Evolutionary conservation across 257 asterid genomes (phyloP), one percentile per base, ranked within the genome.

Genomic region (Nyctanthes arbortristis): DNA sequence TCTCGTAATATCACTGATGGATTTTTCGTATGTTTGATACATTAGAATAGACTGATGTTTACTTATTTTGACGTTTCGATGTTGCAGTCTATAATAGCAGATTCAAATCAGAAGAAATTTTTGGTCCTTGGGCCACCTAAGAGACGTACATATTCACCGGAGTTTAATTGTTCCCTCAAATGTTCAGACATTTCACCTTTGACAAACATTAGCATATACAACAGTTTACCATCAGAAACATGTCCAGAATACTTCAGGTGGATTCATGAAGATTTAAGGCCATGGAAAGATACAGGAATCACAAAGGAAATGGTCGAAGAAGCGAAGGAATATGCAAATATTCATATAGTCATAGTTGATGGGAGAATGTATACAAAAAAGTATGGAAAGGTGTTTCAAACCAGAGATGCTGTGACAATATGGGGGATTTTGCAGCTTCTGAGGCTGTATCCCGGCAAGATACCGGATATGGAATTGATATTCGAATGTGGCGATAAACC

Each of bases 351-450:
- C 49, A 70, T 86, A 39, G 45, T 86, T 45, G 65, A 78, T 29
- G 97, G 97, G 6, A 89, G 81, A 70, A 32, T 88, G 8, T 85
- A 89, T 62, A 71, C 77, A n/a, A 79, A 79, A 43, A 92, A 80
- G 78, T 86, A 80, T 65, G 83, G 77, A 36, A 31, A 65, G 4
- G 85, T 30, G 24, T 92, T 75, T 66, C 97, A 92, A 67, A 92
- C 96, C 13, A 86, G 98, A 76, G 98, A 92, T 63, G 58, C 67
- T 54, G 83, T 86, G 40, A 89, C 98, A 56, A 58, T 92, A 30
- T 92, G 98, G 98, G 98, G 97, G 3, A 36, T 89, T 0, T 73
- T 92, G 83, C 98, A 92, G 85, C 96, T 92, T 63, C 81, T 89
- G 20, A 80, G 86, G 79, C 37, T 86, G 76, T 92, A 92, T 68